Evolutionary conservation across 495 filamentous ascomycete genomes (phyloP).

Genomic region (Lasiosphaeria miniovina): DNA sequence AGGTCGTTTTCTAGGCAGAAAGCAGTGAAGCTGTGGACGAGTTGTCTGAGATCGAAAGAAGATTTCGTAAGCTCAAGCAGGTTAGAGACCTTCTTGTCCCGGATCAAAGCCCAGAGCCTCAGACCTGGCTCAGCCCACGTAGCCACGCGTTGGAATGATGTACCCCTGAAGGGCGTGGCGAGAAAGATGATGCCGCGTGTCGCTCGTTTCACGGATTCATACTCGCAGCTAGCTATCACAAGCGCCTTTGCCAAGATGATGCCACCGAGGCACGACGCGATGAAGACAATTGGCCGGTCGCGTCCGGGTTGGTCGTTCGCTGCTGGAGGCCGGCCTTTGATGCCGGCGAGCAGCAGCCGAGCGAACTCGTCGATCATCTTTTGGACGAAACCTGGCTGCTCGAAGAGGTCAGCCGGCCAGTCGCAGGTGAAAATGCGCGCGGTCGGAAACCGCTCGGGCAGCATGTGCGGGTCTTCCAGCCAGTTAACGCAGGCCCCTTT

Average conservation of each 20-base stretch:
- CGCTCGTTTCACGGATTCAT: constrained; percentile 13
- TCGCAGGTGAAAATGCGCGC: constrained; percentile 30
- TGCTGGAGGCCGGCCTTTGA: no score
- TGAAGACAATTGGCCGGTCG: constrained; percentile 16
- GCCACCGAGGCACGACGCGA: constrained; percentile 36
- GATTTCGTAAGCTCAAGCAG: constrained; percentile 12
- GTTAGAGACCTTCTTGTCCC: constrained; percentile 6
- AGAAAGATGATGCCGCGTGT: constrained; percentile 32
- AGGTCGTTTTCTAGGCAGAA: not conserved
- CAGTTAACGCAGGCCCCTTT: constrained; percentile 18
- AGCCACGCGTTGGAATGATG: constrained; percentile 26
- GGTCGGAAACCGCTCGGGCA: constrained; percentile 14
- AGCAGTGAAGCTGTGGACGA: constrained; percentile 10
- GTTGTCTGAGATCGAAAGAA: constrained; percentile 5
- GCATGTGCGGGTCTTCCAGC: constrained; percentile 23
- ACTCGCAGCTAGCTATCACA: constrained; percentile 13
- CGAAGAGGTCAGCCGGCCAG: constrained; percentile 26
- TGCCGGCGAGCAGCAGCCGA: no score
- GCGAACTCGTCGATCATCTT: no score
- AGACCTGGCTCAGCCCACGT: no score
- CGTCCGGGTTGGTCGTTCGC: no score
- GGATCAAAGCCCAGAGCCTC: not conserved
- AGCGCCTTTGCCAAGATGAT: constrained; percentile 32
- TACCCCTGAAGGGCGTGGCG: constrained; percentile 33
- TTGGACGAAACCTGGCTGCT: no score